Evolutionary conservation across 106 monocot species (phyloP).

Genomic region (Narthecium ossifragum): DNA sequence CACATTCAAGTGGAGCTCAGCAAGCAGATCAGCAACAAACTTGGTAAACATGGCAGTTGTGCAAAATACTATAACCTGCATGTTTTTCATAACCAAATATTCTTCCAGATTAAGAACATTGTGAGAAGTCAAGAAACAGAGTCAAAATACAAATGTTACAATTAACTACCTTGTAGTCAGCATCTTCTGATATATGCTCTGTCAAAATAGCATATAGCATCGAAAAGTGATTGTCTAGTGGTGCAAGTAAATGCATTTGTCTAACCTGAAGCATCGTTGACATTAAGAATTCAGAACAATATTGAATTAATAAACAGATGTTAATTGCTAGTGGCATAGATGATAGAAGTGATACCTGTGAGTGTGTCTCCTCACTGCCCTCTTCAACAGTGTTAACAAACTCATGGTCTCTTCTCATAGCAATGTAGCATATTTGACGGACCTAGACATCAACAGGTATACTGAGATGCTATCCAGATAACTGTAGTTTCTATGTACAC

Average conservation of each 20-base stretch:
- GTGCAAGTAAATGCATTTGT: conserved; percentile 66
- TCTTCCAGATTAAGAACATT: neutral
- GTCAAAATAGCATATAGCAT: conserved; percentile 49
- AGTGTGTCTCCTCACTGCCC: conserved; percentile 70
- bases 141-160: neutral
- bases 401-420: conserved; percentile 80
- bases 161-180: conserved; percentile 59
- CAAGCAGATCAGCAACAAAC: conserved; percentile 55
- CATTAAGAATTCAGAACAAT: neutral
- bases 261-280: conserved; percentile 51
- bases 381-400: conserved; percentile 75
- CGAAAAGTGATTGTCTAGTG: conserved; percentile 60
- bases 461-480: neutral
- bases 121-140: no score
- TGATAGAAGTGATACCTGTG: conserved; percentile 35
- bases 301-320: neutral
- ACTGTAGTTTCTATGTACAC: neutral
- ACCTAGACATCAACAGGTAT: conserved; percentile 26
- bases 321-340: neutral
- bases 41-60: conserved; percentile 73
- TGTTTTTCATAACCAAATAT: no score
- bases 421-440: conserved; percentile 68
- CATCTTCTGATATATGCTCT: conserved; percentile 69
- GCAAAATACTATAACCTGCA: conserved; percentile 77
- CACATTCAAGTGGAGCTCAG: conserved; percentile 63